phyloP scores from a whole-genome alignment of 2,329 filamentous ascomycete genomes.

The Penicillium sumatraense region DNA sequence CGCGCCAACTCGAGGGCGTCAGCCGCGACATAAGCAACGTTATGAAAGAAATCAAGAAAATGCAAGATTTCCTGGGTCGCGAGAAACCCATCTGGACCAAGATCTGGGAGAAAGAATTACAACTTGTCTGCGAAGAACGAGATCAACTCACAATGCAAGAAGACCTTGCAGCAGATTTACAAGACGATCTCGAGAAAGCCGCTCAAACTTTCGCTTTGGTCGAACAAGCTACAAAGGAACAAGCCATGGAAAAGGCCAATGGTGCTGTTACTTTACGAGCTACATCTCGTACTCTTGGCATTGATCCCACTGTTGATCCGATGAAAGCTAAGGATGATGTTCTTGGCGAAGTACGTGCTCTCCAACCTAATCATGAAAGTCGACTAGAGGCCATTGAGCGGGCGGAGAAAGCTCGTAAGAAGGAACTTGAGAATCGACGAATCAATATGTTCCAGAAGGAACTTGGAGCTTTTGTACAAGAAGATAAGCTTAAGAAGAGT shows the following conservation, averaged over 20 bases:
- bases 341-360: conserved; percentile 86
- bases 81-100: conserved; percentile 99
- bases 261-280: conserved; percentile 48
- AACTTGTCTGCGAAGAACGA: conserved; percentile 92
- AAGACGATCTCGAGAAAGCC: conserved; percentile 94
- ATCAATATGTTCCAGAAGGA: conserved; percentile 84
- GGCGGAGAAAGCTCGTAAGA: conserved; percentile 89
- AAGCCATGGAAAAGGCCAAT: conserved; percentile 71
- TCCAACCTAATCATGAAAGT: conserved; percentile 93
- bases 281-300: conserved; percentile 57
- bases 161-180: conserved; percentile 87
- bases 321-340: conserved; percentile 86
- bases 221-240: conserved; percentile 97
- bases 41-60: conserved; percentile 85
- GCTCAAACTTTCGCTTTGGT: conserved; percentile 91
- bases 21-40: conserved; percentile 84
- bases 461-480: conserved; percentile 80
- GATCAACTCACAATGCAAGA: conserved; percentile 96
- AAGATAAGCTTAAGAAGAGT: conserved; percentile 92
- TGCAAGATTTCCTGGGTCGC: conserved; percentile 87
- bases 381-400: conserved; percentile 94
- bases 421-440: conserved; percentile 78
- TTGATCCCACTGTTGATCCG: conserved; percentile 67
- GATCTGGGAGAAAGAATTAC: conserved; percentile 98
- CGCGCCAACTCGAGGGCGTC: conserved; percentile 85